A percentile compares a stretch with the other conserved stretches of the same genome.
These are phyloP conservation scores for Diaporthe longicolla DNA, from an alignment of 2,329 filamentous ascomycete species.

Conservation along the genomic window DNA sequence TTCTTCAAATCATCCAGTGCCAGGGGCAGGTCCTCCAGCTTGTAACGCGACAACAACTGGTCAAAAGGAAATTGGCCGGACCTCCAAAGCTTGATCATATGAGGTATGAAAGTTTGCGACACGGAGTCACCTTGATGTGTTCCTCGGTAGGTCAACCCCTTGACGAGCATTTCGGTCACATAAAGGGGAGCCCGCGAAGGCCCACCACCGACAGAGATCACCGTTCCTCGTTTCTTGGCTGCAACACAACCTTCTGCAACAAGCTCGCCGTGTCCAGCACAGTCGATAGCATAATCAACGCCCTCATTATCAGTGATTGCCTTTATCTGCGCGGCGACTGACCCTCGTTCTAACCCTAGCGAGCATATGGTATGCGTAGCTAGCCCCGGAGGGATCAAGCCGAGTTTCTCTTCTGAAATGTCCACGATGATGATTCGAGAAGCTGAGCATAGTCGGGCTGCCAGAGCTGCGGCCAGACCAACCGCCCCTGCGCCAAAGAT, in stretches of 20 bases:
- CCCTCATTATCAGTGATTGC: conserved; percentile 1
- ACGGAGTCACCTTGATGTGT: conserved; percentile 40
- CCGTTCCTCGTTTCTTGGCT: conserved; percentile 28
- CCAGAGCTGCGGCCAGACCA: conserved; percentile 37
- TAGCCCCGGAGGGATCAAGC: conserved; percentile 29
- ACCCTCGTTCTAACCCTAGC: background rate
- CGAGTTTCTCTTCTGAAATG: conserved; percentile 34
- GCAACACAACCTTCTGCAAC: conserved; percentile 27
- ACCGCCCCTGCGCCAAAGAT: conserved; percentile 40
- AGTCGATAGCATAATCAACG: conserved; percentile 37
- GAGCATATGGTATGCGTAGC: conserved; percentile 29
- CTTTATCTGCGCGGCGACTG: conserved; percentile 26
- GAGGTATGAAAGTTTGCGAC: conserved; percentile 31
- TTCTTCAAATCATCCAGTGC: conserved; percentile 30
- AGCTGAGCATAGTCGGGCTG: conserved; percentile 26
- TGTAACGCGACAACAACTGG: conserved; percentile 20
- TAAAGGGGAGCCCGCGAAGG: background rate
- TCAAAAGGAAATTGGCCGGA: conserved; percentile 32
- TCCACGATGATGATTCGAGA: conserved; percentile 35
- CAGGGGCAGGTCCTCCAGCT: conserved; percentile 4
- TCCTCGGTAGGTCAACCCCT: conserved; percentile 33
- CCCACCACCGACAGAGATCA: conserved; percentile 34
- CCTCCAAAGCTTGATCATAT: conserved; percentile 35
- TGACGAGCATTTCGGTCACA: conserved; percentile 24
- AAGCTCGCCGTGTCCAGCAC: conserved; percentile 33